Evolutionary conservation across 2,329 filamentous ascomycete species (phyloP), one percentile per base, ranked within the genome.

Genomic region (Beauveria asiatica): DNA sequence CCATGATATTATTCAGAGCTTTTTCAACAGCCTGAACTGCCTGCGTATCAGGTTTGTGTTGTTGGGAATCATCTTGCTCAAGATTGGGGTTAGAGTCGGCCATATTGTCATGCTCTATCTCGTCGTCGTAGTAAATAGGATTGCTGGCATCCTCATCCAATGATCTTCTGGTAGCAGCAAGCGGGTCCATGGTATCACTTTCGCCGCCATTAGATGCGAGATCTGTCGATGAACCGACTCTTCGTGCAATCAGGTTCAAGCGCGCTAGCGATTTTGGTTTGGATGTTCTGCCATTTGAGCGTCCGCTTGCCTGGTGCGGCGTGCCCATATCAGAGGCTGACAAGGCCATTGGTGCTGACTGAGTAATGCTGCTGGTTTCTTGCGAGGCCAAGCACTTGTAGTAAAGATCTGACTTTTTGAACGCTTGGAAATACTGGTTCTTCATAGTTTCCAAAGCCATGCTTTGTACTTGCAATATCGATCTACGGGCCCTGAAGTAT

Each of bases 341-440:
- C 37, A 67, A 63, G 10, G 62, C 61, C 41, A 67, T 63, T 3
- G 60, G 41, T 30, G 55, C 9, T 10, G 60, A 4, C 30, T 70
- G 70, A 7, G 66, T 61, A 54, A 69, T 78, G 1, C 82, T 79
- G 13, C 42, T 54, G 46, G 83, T 80, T 73, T 96, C 92, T 68
- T 96, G 90, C 13, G 93, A 89, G 8, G 93, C 91, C 1, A 99
- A 80, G 70, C 92, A 97, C 72, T 99, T 99, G 78, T 94, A 97
- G 71, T 92, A 99, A 0, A 99, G 74, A 69, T 97, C 94, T 0
- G 94, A 96, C 66, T 86, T 89, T 69, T 92, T 96, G 77, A 99
- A 99, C 21, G 83, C 84, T 19, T 88, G 85, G 64, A 94, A 94
- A 69, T 96, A 84, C 16, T 82, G 84, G 23, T 85, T 84, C 68